Evolutionary conservation across 495 filamentous ascomycete genomes (phyloP), one percentile per base, ranked within the genome.

Genomic region (Apiosordaria backusii): DNA sequence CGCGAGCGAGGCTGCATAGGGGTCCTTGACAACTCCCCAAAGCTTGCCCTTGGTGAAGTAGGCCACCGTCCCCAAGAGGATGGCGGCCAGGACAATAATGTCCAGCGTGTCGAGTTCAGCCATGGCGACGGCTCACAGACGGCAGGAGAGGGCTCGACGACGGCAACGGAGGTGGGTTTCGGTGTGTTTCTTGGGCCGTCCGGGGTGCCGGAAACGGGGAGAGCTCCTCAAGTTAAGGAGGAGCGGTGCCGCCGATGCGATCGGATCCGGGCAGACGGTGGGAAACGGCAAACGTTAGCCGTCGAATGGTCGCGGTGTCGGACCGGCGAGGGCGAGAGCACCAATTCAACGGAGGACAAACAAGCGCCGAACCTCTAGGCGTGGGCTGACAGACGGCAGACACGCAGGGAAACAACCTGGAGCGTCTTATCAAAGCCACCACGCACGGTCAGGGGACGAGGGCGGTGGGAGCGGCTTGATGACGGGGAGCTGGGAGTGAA

Each of bases 31-130:
- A 29, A 91, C 80, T 13, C 85, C 93, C 95, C 95, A 99, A 75
- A 92, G 88, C 65, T 87, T 92, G 67, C 95, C 95, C 76, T 99
- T 98, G 66, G 96, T 97, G 81, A 99, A 94, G 81, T 97, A 99
- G 74, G 93, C 95, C 60, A 92, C 77, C 63, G 92, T 97, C 65
- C 92, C 95, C 61, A 96, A 77, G 27, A 98, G 83, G 67, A 98
- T 88, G 66, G 83, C 87, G 66, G 84, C 86, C 68, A 99, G 90
- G 83, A 99, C 95, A 70, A 96, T 77, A 67, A 97, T 81, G 83
- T 99, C 95, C 79, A 98, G 82, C 4, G 92, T 96, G 74, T 99
- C 95, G 74, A 99, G 89, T 84, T 97, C 91, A 67, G 93, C 90
- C 95, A 99, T 99, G 60, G 73, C 63, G 70, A 65, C 57, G 24